Conservation (phyloP, 768 basidiomycete genomes). For the Pleurotus pulmonarius region DNA sequence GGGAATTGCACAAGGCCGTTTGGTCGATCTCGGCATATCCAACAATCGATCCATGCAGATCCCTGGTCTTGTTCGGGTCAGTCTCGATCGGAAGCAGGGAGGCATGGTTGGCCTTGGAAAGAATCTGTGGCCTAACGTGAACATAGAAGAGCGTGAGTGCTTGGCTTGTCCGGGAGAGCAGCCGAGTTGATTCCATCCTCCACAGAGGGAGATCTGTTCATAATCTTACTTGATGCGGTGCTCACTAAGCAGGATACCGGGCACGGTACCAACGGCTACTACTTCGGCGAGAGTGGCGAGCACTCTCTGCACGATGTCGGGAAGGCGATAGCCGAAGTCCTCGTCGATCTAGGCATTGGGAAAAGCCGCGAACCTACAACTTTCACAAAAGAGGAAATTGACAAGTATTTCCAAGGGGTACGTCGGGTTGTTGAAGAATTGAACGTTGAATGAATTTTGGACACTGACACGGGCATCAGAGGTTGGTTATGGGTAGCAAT, state of each 20-base stretch:
- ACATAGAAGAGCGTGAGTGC: slow-evolving; percentile 17
- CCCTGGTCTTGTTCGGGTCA: slow-evolving; percentile 29
- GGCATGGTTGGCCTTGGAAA: slow-evolving; percentile 22
- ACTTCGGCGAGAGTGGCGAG: slow-evolving; percentile 21
- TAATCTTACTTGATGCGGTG: slow-evolving; percentile 12
- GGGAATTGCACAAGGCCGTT: slow-evolving; percentile 13
- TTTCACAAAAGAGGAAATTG: slow-evolving; percentile 15
- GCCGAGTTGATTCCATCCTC: not conserved
- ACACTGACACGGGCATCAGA: not conserved
- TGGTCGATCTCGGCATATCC: slow-evolving; percentile 32
- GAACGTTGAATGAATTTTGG: not conserved
- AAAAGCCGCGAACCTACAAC: slow-evolving; percentile 12
- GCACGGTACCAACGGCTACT: slow-evolving; percentile 20
- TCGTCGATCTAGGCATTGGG: slow-evolving; percentile 14
- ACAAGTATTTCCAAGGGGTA: slow-evolving; percentile 11
- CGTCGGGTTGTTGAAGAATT: not conserved
- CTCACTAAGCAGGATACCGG: slow-evolving; percentile 9
- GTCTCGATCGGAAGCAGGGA: slow-evolving; percentile 24
- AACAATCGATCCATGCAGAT: slow-evolving; percentile 36
- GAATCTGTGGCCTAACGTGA: slow-evolving; percentile 24
- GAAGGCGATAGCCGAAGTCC: slow-evolving; percentile 9
- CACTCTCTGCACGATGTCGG: slow-evolving; percentile 13
- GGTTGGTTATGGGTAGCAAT: slow-evolving; percentile 32
- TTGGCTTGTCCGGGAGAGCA: not conserved
- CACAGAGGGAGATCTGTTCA: slow-evolving; percentile 15